These are phyloP conservation scores for Gymnopilus junonius DNA, from an alignment of 768 basidiomycete species.

Conservation along the genomic window DNA sequence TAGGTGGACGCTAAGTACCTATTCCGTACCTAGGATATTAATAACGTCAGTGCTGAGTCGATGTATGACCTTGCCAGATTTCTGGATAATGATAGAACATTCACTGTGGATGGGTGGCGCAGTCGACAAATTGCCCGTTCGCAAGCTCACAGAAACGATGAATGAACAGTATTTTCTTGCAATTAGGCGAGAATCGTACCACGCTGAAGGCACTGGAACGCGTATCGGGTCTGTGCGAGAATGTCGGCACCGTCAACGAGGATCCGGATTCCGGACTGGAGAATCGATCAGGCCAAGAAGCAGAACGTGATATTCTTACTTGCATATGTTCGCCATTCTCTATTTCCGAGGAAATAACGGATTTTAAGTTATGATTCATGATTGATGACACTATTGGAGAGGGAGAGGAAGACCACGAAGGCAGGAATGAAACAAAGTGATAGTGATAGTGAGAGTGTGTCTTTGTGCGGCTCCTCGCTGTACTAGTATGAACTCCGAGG, in stretches of 20 bases:
- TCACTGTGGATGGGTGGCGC: no score
- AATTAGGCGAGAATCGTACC: no score
- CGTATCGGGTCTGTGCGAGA: neutral
- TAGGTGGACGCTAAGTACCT: neutral
- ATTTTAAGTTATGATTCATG: neutral
- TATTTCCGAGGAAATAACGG: slow-evolving; percentile 4
- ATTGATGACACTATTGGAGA: neutral
- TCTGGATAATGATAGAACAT: no score
- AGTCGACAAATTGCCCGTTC: no score
- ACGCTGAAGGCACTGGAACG: no score
- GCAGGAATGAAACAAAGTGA: neutral
- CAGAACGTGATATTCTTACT: neutral
- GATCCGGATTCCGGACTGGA: neutral
- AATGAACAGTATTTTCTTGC: no score
- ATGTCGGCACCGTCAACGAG: neutral
- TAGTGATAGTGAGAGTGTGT: neutral
- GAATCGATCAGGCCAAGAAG: neutral
- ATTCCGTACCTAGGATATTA: neutral
- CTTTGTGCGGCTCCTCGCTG: neutral
- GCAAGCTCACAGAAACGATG: no score
- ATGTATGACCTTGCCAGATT: neutral
- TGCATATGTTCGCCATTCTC: neutral
- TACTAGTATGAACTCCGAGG: neutral
- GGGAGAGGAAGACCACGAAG: neutral
- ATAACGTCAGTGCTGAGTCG: neutral